A percentile compares a stretch with the other conserved stretches of the same genome.
Conservation (phyloP, 2,329 filamentous ascomycete species). For the Esteya vermicola region DNA sequence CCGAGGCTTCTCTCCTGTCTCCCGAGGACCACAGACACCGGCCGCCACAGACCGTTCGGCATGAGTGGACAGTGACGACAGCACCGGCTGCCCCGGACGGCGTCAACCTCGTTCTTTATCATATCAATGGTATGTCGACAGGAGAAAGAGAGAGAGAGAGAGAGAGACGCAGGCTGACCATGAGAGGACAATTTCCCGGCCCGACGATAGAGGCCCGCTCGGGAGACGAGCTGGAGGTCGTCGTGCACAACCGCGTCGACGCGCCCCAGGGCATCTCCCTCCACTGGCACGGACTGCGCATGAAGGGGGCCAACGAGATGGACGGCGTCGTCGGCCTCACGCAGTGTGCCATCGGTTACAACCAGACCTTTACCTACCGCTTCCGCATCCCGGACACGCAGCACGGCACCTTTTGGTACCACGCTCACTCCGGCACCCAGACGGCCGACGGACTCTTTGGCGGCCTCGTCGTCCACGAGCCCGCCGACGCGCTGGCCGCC, state of each 20-base stretch:
- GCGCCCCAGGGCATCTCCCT: slow-evolving; percentile 2
- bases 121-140: slow-evolving; percentile 2
- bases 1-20: background rate
- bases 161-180: too few relatives aligned
- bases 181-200: slow-evolving; percentile 4
- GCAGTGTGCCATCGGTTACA: slow-evolving; percentile 51
- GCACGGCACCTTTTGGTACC: slow-evolving; percentile 54
- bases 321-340: slow-evolving; percentile 53
- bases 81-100: slow-evolving; percentile 1
- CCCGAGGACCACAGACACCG: slow-evolving; percentile 3
- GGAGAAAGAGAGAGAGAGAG: background rate
- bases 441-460: slow-evolving; percentile 5
- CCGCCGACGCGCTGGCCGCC: background rate
- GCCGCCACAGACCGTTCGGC: background rate
- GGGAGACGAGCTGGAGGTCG: slow-evolving; percentile 3
- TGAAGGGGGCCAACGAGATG: slow-evolving; percentile 37
- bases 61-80: slow-evolving; percentile 3
- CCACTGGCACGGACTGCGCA: slow-evolving; percentile 4
- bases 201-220: slow-evolving; percentile 5
- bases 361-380: slow-evolving; percentile 50
- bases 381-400: slow-evolving; percentile 37
- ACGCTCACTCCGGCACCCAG: slow-evolving; percentile 4
- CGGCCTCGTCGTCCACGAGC: slow-evolving; percentile 3
- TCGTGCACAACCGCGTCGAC: slow-evolving; percentile 2
- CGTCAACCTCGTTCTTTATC: slow-evolving; percentile 1